These are phyloP conservation scores for Pyrenophora tritici-repentis DNA, from an alignment of 2,329 filamentous ascomycete species.

Conservation along the genomic window DNA sequence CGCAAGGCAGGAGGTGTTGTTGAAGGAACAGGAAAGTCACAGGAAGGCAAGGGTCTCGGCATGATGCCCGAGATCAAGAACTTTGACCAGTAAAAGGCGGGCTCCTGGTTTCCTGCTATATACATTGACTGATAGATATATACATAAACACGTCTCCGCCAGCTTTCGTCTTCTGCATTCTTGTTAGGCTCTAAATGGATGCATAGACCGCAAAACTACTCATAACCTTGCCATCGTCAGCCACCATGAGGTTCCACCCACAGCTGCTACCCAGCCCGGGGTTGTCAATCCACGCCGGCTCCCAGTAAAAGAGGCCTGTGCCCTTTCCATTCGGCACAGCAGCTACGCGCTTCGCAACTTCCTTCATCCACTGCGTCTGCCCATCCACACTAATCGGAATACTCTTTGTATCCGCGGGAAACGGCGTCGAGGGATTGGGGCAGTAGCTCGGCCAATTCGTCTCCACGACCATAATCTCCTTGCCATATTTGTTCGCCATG, in stretches of 20 bases:
- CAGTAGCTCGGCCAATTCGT: constrained; percentile 72
- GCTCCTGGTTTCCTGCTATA: neutral
- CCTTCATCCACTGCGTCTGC: constrained; percentile 65
- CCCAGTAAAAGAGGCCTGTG: constrained; percentile 72
- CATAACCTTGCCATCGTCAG: constrained; percentile 59
- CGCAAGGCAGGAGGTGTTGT: constrained; percentile 66
- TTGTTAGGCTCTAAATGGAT: neutral
- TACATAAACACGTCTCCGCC: neutral
- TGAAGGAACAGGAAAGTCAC: constrained; percentile 42
- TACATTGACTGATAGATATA: constrained; percentile 6
- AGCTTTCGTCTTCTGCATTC: no score
- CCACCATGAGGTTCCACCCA: constrained; percentile 66
- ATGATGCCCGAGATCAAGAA: constrained; percentile 58
- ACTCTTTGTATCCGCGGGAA: constrained; percentile 62
- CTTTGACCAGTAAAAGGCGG: constrained; percentile 46
- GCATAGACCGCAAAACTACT: constrained; percentile 63
- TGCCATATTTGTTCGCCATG: constrained; percentile 66
- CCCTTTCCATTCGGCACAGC: constrained; percentile 57
- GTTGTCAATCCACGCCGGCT: constrained; percentile 73
- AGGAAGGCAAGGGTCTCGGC: constrained; percentile 49
- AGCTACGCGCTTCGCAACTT: constrained; percentile 62
- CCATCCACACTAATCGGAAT: constrained; percentile 69
- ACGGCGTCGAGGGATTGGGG: constrained; percentile 60
- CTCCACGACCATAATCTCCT: constrained; percentile 71
- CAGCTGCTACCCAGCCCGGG: constrained; percentile 68